phyloP scores from a whole-genome alignment of 2,329 filamentous ascomycete species.

The Penicillium sp. region DNA sequence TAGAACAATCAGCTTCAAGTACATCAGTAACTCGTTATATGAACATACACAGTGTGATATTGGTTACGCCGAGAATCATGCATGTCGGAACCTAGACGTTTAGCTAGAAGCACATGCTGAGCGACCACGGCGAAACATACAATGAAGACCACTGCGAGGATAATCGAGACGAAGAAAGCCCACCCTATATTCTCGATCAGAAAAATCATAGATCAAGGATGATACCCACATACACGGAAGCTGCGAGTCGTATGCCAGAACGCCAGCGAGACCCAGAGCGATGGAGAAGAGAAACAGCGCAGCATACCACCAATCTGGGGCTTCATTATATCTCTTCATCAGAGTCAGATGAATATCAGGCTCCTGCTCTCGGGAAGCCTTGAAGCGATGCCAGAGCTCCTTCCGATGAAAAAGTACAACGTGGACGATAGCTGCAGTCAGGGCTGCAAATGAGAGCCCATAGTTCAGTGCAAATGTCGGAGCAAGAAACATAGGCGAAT shows the following conservation, averaged over 20 bases:
- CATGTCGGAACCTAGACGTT: slow-evolving; percentile 23
- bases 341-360: slow-evolving; percentile 65
- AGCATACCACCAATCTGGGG: slow-evolving; percentile 58
- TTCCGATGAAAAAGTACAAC: slow-evolving; percentile 34
- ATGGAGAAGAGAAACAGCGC: slow-evolving; percentile 32
- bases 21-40: no score
- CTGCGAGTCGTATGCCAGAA: slow-evolving; percentile 22
- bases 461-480: slow-evolving; percentile 39
- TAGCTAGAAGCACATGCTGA: neutral
- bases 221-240: slow-evolving; percentile 17
- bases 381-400: slow-evolving; percentile 36
- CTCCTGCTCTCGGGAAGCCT: slow-evolving; percentile 22
- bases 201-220: neutral
- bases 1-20: slow-evolving; percentile 3
- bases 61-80: slow-evolving; percentile 25
- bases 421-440: slow-evolving; percentile 35
- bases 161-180: slow-evolving; percentile 24
- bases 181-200: slow-evolving; percentile 18
- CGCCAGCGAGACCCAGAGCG: slow-evolving; percentile 33
- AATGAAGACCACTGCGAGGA: slow-evolving; percentile 23
- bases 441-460: slow-evolving; percentile 39
- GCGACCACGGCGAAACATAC: slow-evolving; percentile 1
- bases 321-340: slow-evolving; percentile 59
- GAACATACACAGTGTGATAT: slow-evolving; percentile 22
- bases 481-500: slow-evolving; percentile 41